These are phyloP conservation scores for Trifolium subterraneum DNA, from an alignment of 306 rosid genomes.

Conservation along the genomic window DNA sequence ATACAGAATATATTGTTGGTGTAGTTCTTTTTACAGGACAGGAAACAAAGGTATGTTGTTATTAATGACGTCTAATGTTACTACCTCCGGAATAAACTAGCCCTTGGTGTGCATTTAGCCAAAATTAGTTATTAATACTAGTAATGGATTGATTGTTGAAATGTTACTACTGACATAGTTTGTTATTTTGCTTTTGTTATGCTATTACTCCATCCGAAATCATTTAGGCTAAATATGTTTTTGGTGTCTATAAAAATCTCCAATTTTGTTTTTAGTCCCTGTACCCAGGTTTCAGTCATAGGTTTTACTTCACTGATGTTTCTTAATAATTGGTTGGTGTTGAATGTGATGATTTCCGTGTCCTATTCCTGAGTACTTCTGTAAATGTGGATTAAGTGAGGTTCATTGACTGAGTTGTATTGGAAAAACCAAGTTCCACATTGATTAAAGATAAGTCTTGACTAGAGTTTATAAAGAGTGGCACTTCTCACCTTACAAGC, in stretches of 20 bases:
- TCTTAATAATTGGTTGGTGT: conserved; percentile 20
- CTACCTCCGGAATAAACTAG: neutral
- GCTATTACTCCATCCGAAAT: neutral
- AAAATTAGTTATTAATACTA: conserved; percentile 5
- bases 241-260: too few species aligned
- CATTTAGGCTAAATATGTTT: neutral
- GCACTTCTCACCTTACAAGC: too few species aligned
- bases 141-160: conserved; percentile 29
- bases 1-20: conserved; percentile 90
- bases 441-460: too few species aligned
- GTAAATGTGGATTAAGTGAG: conserved; percentile 14
- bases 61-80: conserved; percentile 32
- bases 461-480: too few species aligned
- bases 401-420: neutral
- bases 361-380: conserved; percentile 25
- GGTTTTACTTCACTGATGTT: conserved; percentile 7
- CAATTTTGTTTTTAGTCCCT: too few species aligned
- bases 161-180: conserved; percentile 5
- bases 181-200: conserved; percentile 16
- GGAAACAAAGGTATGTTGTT: conserved; percentile 84
- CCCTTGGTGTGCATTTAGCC: conserved; percentile 20
- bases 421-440: too few species aligned
- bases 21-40: conserved; percentile 94
- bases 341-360: conserved; percentile 14
- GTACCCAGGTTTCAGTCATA: too few species aligned